These are phyloP conservation scores for Diaporthe sp. DNA, from an alignment of 2,329 filamentous ascomycete species.

Conservation along the genomic window DNA sequence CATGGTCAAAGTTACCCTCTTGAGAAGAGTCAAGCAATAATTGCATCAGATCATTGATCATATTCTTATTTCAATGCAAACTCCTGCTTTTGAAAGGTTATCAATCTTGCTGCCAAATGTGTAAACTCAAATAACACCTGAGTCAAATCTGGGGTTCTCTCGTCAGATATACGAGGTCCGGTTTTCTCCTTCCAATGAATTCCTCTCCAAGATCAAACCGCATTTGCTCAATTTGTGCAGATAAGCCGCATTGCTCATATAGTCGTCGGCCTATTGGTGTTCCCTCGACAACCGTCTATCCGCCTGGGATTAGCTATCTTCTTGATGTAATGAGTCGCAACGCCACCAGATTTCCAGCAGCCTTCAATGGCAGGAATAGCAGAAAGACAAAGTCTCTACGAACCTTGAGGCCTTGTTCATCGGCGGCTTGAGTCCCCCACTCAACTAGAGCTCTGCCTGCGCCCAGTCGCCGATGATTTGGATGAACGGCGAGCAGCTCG, in stretches of 20 bases:
- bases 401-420: neutral
- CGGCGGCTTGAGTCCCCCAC: neutral
- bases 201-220: neutral
- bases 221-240: slow-evolving; percentile 2
- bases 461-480: neutral
- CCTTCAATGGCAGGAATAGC: no score
- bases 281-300: neutral
- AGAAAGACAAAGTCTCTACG: neutral
- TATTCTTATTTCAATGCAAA: neutral
- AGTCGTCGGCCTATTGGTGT: neutral
- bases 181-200: neutral
- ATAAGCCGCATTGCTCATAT: neutral
- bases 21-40: neutral
- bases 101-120: neutral
- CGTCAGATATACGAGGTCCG: neutral
- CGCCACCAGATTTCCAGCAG: no score
- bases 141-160: neutral
- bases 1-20: no score
- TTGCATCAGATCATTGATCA: neutral
- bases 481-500: slow-evolving; percentile 1
- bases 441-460: slow-evolving; percentile 4
- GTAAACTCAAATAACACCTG: neutral
- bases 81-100: neutral
- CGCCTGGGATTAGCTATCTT: neutral
- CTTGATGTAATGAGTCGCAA: no score